These are phyloP conservation scores for Coemansia sp. DNA, from an alignment of 192 early-diverging fungal species.

Conservation along the genomic window DNA sequence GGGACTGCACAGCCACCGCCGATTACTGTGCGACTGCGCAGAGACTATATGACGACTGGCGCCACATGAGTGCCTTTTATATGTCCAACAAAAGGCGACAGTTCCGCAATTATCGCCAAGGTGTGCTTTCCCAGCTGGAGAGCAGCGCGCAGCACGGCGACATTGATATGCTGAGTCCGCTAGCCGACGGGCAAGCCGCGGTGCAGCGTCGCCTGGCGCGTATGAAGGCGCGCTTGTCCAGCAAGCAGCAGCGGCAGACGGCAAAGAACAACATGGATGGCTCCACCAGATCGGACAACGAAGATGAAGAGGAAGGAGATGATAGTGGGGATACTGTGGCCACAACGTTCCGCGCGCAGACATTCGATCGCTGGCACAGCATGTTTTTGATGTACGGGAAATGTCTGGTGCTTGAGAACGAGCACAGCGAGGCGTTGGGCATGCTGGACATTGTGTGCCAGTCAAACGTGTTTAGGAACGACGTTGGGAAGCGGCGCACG, in stretches of 20 bases:
- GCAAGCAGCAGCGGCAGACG: constrained; percentile 4
- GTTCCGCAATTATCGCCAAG: constrained; percentile 46
- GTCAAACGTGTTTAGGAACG: constrained; percentile 39
- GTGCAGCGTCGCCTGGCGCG: constrained; percentile 40
- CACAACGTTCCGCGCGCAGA: constrained; percentile 50
- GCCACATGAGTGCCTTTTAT: constrained; percentile 40
- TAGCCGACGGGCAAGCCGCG: constrained; percentile 23
- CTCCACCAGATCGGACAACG: background rate
- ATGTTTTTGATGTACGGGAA: constrained; percentile 53
- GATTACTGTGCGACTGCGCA: constrained; percentile 44
- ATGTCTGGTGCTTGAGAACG: constrained; percentile 30
- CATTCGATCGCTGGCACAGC: constrained; percentile 45
- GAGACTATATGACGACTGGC: constrained; percentile 45
- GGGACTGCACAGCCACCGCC: background rate
- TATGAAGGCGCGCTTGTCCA: constrained; percentile 39
- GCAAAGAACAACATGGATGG: background rate
- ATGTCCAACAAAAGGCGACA: constrained; percentile 17
- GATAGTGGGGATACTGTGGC: background rate
- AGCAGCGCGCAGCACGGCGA: constrained; percentile 15
- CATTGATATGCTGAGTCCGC: constrained; percentile 4
- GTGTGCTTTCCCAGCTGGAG: constrained; percentile 26
- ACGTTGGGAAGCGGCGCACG: constrained; percentile 8
- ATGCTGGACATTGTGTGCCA: constrained; percentile 39
- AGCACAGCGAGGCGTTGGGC: constrained; percentile 19
- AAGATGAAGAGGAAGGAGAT: constrained; percentile 8